Evolutionary conservation across 768 basidiomycete genomes (phyloP).

Genomic region (Porpolomopsis calyptriformis): DNA sequence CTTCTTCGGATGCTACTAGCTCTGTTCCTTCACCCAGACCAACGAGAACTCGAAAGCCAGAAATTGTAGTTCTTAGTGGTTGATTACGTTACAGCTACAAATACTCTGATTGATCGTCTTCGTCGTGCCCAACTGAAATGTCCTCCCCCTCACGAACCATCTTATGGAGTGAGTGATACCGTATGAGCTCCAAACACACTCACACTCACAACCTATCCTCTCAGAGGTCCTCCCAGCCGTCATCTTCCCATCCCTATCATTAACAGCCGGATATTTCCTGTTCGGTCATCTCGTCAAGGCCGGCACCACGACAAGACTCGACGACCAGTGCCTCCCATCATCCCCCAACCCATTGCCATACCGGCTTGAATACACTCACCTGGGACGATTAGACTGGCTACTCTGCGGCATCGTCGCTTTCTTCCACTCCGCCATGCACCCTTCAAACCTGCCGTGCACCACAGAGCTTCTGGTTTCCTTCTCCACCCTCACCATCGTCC

Average conservation of each 20-base stretch:
- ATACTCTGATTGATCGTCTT: too few species aligned
- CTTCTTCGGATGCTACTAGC: background rate
- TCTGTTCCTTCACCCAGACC: too few species aligned
- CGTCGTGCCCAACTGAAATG: too few species aligned
- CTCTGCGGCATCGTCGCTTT: conserved; percentile 38
- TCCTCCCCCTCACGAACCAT: too few species aligned
- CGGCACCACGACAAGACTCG: conserved; percentile 19
- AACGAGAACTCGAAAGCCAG: too few species aligned
- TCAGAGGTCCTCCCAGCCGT: conserved; percentile 22
- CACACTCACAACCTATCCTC: background rate
- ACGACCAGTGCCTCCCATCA: conserved; percentile 23
- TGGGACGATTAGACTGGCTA: conserved; percentile 23
- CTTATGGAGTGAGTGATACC: too few species aligned
- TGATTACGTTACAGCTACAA: too few species aligned
- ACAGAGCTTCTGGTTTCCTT: conserved; percentile 28
- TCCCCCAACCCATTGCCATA: conserved; percentile 18
- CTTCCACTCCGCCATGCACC: conserved; percentile 34
- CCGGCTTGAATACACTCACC: conserved; percentile 31
- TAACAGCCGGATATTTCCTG: conserved; percentile 25
- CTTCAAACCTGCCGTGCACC: conserved; percentile 21
- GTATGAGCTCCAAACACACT: too few species aligned
- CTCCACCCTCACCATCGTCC: conserved; percentile 30
- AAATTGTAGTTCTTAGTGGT: too few species aligned
- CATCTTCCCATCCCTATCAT: conserved; percentile 29
- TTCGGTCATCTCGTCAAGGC: conserved; percentile 24